A percentile compares a stretch with the other conserved stretches of the same genome.
phyloP scores from a whole-genome alignment of 176 grass and related monocot genomes.

The Ananas comosus region DNA sequence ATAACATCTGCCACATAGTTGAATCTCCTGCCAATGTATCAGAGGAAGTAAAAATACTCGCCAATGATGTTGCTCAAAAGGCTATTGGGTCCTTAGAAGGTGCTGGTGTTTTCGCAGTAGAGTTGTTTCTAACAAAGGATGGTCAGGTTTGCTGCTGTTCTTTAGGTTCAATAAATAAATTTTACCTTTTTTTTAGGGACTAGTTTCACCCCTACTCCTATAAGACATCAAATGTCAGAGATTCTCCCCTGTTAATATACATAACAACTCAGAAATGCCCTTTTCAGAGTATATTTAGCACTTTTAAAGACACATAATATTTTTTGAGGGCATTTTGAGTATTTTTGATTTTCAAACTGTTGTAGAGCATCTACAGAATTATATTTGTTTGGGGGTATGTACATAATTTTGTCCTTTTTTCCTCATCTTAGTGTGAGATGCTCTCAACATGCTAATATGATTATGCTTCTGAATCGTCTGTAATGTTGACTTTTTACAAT shows the following conservation, averaged over 20 bases:
- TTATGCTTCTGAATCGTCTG: neutral
- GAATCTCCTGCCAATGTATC: constrained; percentile 69
- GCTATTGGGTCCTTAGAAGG: constrained; percentile 71
- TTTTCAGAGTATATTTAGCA: too few relatives aligned
- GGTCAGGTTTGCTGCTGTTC: constrained; percentile 43
- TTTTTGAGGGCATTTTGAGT: too few relatives aligned
- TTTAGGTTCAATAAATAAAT: neutral
- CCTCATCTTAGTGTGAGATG: neutral
- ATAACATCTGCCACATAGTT: constrained; percentile 91
- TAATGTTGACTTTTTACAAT: neutral
- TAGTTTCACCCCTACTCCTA: too few relatives aligned
- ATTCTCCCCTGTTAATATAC: too few relatives aligned
- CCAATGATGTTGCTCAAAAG: constrained; percentile 58
- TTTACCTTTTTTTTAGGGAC: too few relatives aligned
- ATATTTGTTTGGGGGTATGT: neutral
- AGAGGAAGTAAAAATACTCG: constrained; percentile 58
- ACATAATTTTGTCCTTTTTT: neutral
- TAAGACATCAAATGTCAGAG: too few relatives aligned
- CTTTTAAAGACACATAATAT: too few relatives aligned
- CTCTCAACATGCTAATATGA: neutral
- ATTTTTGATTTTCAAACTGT: too few relatives aligned
- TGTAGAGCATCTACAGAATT: too few relatives aligned
- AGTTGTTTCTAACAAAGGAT: constrained; percentile 90
- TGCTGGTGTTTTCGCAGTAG: constrained; percentile 83
- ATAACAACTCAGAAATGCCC: too few relatives aligned